A percentile compares a stretch with the other conserved stretches of the same genome.
Conservation (phyloP, 2,329 filamentous ascomycete species). For the Alternaria brassicae region DNA sequence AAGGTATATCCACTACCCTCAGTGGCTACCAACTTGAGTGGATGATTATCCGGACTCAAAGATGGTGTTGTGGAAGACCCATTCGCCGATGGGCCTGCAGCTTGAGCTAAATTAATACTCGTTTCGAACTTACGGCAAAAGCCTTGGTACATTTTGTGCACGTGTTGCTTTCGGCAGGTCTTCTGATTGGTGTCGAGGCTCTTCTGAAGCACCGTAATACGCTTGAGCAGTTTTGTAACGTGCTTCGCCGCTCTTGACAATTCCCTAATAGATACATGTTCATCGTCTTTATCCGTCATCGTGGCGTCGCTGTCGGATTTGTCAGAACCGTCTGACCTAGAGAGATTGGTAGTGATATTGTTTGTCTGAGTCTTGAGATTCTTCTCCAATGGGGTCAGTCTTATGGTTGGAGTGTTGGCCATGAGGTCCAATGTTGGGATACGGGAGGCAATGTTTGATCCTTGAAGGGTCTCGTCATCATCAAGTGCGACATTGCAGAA, state of each 20-base stretch:
- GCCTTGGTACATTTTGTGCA: constrained; percentile 33
- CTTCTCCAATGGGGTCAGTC: not conserved
- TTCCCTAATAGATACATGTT: constrained; percentile 28
- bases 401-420: constrained; percentile 1
- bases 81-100: not conserved
- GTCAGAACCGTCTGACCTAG: constrained; percentile 16
- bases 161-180: constrained; percentile 13
- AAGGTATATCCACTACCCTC: constrained; percentile 77
- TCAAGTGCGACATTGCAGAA: constrained; percentile 23
- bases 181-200: constrained; percentile 11
- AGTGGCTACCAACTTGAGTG: constrained; percentile 52
- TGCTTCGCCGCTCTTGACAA: constrained; percentile 32
- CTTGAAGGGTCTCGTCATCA: constrained; percentile 23
- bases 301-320: constrained; percentile 31
- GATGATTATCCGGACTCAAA: fast-evolving
- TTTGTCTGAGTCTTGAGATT: not conserved
- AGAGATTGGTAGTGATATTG: not conserved
- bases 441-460: constrained; percentile 17
- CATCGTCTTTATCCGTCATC: constrained; percentile 26
- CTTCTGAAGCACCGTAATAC: constrained; percentile 28
- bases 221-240: constrained; percentile 30
- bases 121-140: constrained; percentile 36
- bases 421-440: constrained; percentile 27
- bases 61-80: not conserved
- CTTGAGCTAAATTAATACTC: constrained; percentile 4